Base-by-base conservation (phyloP, 2,329 filamentous ascomycete species). In the Penicillium sp. region DNA sequence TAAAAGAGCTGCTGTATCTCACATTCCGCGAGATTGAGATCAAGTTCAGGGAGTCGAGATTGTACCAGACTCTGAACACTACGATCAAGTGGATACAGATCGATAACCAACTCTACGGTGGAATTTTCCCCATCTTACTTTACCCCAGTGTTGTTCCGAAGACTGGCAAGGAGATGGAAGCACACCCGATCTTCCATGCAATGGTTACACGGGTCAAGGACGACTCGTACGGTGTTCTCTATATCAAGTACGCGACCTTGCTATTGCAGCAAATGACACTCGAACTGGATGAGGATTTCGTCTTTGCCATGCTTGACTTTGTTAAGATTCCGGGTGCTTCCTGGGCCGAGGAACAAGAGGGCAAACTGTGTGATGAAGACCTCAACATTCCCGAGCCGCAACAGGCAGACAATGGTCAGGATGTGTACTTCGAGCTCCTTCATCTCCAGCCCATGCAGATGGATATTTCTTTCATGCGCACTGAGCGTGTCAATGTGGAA, bases 51-150 rank as follows among this genome's bases (percentile, higher is more conserved):
- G 94, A 99, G 69, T 97, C 94, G n/a, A 85, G 87, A 19, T 80
- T 97, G 17, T 96, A 96, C 70, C 94, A 99, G 75, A 97, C 92
- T 0, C 77, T 97, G 61, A 93, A 91, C 48, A 81, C 94, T 50
- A 90, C 91, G 0, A 89, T 97, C 72, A 97, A 99, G 75, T 99
- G 96, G 96, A 94, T 99, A 29, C 94, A 99, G 75, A 90, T 99
- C 66, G 94, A 99, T 76, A 99, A 99, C 68, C 94, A 99, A 75
- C 85, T 99, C 15, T 99, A 99, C 69, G 96, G 96, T 29, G 94
- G 96, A 27, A 93, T 99, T 66, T 99, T 99, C 82, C 94, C 94
- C 0, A 96, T 99, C 78, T 86, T 99, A 31, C 82, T 99, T 57
- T 99, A 99, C 73, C 94, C 94, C 6, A 97, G 93, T 76, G 94